Base-by-base conservation (phyloP, 2,329 filamentous ascomycete species). In the Gremmenia infestans region DNA sequence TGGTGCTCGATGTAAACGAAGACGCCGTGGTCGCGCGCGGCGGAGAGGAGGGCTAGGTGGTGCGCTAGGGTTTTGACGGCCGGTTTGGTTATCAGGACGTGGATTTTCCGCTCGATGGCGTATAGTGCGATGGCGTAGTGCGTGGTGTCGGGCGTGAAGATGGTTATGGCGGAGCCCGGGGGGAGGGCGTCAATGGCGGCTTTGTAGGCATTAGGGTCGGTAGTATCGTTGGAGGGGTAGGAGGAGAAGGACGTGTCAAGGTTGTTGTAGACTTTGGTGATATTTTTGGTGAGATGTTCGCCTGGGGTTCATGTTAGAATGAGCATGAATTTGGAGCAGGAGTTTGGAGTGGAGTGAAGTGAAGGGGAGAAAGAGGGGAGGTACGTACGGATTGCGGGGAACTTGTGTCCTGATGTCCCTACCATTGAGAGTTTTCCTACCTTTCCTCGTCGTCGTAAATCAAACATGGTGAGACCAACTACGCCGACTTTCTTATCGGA, bases 401-500 rank as follows among this genome's bases (percentile, higher is more conserved):
- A 97, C 75, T 96, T 97, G 68, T 81, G 82, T 61, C 92, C 93
- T 58, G 89, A 91, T 54, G 90, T 89, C 54, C 92, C 93, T 22
- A 89, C 92, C 92, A 97, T 97, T 68, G 84, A 85, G 67, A 97
- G 78, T 59, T 88, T 84, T 65, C 83, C 86, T 23, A 97, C 92
- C 74, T 96, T 96, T 65, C 92, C 91, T 71, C 92, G 81, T 60
- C 91, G 82, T 58, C 92, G 85, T 63, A 97, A 79, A 72, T 96
- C 92, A 72, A 96, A 96, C 63, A 96, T 78, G 23, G 89, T 93
- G 71, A 97, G 76, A 42, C 89, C 92, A 17, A 97, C 92, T 9
- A 97, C 93, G 56, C 93, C 92, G 50, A 97, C 88, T 74, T 97
- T 97, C 78, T 97, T 97, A 79, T 97, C 93, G 50, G 91, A 96